Evolutionary conservation across 2,329 filamentous ascomycete genomes (phyloP).

Genomic region (Sporothrix luriei): DNA sequence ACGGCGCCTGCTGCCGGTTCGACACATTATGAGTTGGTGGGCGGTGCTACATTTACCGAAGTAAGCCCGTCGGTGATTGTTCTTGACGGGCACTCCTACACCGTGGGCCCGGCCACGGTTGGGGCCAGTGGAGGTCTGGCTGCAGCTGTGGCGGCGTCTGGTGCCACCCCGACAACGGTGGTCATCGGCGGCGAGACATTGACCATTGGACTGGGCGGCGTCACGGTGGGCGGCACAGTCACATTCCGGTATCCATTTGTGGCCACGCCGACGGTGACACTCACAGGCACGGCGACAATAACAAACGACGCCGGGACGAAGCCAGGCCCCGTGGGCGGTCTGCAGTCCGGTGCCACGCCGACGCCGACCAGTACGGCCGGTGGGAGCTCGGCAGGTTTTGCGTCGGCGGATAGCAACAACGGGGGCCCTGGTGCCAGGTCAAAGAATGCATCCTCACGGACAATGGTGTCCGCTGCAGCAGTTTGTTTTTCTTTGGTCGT

Average conservation of each 20-base stretch:
- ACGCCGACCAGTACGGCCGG: not conserved
- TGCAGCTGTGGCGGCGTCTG: conserved; percentile 41
- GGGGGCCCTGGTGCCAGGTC: not conserved
- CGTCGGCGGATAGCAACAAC: not conserved
- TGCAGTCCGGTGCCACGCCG: not conserved
- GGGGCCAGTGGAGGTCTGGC: conserved; percentile 47
- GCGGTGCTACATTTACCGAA: conserved; percentile 57
- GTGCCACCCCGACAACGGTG: conserved; percentile 44
- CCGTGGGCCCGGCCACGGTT: conserved; percentile 53
- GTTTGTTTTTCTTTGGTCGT: not conserved
- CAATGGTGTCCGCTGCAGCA: not conserved
- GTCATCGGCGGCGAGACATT: conserved; percentile 47
- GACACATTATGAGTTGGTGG: conserved; percentile 53
- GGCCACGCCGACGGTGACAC: conserved; percentile 44
- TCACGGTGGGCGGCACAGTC: conserved; percentile 49
- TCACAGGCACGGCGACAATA: conserved; percentile 38
- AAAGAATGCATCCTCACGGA: not conserved
- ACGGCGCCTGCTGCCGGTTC: conserved; percentile 47
- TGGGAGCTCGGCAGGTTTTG: not conserved
- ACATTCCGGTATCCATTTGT: conserved; percentile 53
- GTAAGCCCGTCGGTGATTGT: conserved; percentile 54
- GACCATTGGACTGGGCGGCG: conserved; percentile 54
- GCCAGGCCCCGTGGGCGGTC: not conserved
- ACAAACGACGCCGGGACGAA: not conserved
- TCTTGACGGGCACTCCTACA: conserved; percentile 55